Percentiles rank a stretch among this genome's conserved stretches.
These are phyloP conservation scores for Penicillium rolfsii DNA, from an alignment of 2,329 filamentous ascomycete genomes.

Conservation along the genomic window DNA sequence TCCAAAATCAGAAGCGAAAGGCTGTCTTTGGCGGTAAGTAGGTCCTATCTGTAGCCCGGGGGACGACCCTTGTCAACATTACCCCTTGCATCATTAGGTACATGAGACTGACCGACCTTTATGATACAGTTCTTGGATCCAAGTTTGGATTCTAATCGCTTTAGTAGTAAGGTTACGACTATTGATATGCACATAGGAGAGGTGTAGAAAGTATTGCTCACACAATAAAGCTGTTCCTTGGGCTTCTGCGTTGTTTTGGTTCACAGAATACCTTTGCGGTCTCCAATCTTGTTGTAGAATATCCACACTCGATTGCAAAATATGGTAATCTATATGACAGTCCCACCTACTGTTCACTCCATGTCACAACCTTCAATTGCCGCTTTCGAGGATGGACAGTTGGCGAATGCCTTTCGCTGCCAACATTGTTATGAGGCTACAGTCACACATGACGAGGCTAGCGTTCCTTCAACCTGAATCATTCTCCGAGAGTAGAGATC, in stretches of 20 bases:
- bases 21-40: conserved; percentile 68
- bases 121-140: conserved; percentile 40
- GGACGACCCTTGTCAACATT: neutral
- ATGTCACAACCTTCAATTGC: neutral
- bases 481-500: neutral
- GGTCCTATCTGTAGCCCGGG: neutral
- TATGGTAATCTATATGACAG: neutral
- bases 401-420: neutral
- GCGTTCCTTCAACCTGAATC: neutral
- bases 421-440: neutral
- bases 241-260: neutral
- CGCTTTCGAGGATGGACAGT: neutral
- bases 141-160: conserved; percentile 47
- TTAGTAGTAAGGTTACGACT: neutral
- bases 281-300: neutral
- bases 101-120: conserved; percentile 24
- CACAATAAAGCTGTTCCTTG: neutral
- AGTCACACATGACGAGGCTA: neutral
- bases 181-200: conserved; percentile 6
- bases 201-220: neutral
- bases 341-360: neutral
- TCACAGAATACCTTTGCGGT: neutral
- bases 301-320: neutral
- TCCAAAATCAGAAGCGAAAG: conserved; percentile 84
- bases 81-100: conserved; percentile 26